phyloP scores from a whole-genome alignment of 2,329 filamentous ascomycete genomes.

The Hysterium pulicare region DNA sequence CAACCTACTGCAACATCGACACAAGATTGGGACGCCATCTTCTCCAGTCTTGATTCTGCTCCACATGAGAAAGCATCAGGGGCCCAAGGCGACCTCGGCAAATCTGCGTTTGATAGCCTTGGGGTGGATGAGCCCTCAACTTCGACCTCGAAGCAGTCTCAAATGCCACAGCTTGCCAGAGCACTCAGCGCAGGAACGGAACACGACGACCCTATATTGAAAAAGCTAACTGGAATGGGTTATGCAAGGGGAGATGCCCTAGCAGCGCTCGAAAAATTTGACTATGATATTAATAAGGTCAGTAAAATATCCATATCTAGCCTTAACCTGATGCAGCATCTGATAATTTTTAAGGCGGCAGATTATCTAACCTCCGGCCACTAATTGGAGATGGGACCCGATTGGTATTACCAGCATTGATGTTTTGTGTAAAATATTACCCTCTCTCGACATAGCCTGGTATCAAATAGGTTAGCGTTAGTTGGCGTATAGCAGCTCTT shows the following conservation, averaged over 20 bases:
- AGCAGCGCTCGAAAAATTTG: slow-evolving; percentile 82
- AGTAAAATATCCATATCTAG: slow-evolving; percentile 5
- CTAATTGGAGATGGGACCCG: slow-evolving; percentile 1
- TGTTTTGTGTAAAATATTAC: slow-evolving; percentile 1
- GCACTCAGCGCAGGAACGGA: slow-evolving; percentile 70
- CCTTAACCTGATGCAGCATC: slow-evolving; percentile 4
- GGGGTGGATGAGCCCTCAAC: slow-evolving; percentile 31
- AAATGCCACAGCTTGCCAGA: slow-evolving; percentile 55
- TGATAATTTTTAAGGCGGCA: slow-evolving; percentile 28
- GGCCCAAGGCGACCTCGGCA: slow-evolving; percentile 31
- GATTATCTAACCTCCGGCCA: slow-evolving; percentile 32
- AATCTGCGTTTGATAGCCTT: slow-evolving; percentile 35
- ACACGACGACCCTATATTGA: slow-evolving; percentile 88
- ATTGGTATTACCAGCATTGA: neutral
- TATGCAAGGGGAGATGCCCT: slow-evolving; percentile 73
- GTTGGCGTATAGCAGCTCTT: slow-evolving; percentile 4
- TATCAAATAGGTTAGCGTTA: no score
- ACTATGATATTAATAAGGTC: slow-evolving; percentile 95
- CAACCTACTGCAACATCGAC: slow-evolving; percentile 39
- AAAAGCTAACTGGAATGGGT: slow-evolving; percentile 86
- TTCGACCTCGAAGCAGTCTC: slow-evolving; percentile 25
- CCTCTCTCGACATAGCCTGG: no score
- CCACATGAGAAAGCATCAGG: slow-evolving; percentile 32
- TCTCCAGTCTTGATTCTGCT: slow-evolving; percentile 70
- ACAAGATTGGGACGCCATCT: slow-evolving; percentile 95